These are phyloP conservation scores for Aspergillus thermomutatus DNA, from an alignment of 2,329 filamentous ascomycete genomes.

Conservation along the genomic window DNA sequence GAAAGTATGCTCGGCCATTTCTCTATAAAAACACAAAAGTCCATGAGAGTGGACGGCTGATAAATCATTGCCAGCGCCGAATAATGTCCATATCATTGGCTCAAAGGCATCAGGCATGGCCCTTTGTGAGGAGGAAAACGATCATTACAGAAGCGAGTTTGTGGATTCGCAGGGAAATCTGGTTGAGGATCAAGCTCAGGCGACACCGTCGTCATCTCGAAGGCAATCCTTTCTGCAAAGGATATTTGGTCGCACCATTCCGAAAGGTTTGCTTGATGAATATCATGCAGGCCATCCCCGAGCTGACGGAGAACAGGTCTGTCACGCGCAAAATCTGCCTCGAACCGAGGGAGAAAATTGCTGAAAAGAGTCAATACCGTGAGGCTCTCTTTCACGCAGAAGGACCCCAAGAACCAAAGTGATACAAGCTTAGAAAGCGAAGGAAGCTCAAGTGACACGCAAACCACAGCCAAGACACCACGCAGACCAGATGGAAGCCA, in stretches of 20 bases:
- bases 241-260: conserved; percentile 23
- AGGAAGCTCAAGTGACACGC: conserved; percentile 7
- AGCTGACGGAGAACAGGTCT: conserved; percentile 16
- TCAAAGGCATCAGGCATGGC: conserved; percentile 9
- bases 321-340: conserved; percentile 21
- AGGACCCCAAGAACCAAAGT: conserved; percentile 14
- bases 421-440: conserved; percentile 13
- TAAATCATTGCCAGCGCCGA: conserved; percentile 5
- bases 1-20: conserved; percentile 11
- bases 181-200: conserved; percentile 4
- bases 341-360: conserved; percentile 22
- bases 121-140: conserved; percentile 21
- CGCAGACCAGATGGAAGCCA: conserved; percentile 6
- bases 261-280: conserved; percentile 19
- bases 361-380: conserved; percentile 27
- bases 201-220: conserved; percentile 14
- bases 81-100: conserved; percentile 5
- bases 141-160: conserved; percentile 5
- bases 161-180: conserved; percentile 11
- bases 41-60: not conserved
- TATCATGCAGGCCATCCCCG: not conserved
- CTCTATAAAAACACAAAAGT: not conserved
- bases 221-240: conserved; percentile 23
- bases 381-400: conserved; percentile 27
- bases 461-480: conserved; percentile 1